Base-by-base conservation (phyloP, 306 rosid species). In the Purshia tridentata region DNA sequence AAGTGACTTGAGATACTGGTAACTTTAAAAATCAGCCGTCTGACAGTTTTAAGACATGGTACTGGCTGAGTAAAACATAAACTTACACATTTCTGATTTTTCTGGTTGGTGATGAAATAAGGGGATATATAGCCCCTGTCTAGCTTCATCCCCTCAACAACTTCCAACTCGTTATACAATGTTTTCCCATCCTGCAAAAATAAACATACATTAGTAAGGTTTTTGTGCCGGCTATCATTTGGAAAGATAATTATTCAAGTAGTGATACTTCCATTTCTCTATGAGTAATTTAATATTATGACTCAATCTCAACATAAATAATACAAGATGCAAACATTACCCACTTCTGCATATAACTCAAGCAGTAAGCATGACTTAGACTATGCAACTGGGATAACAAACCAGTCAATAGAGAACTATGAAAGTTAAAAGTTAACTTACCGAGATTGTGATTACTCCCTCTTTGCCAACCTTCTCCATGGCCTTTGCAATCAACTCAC, bases 381-480 rank as follows among this genome's bases (percentile, higher is more conserved):
- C 16, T 23, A 9, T 56, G 6, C 16, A n/a, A 54, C 14, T 5
- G 45, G 16, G 10, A 52, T 4, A 9, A 56, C 37, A 37, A 47
- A 9, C 11, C 40, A 35, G 19, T 14, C 10, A 20, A 44, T 0
- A 20, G 6, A 19, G 39, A 37, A 49, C 16, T 40, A 65, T 2
- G 1, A 19, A 10, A 23, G 14, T 5, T 5, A 0, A 23, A 13
- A 73, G 60, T 62, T 40, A 29, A 86, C 92, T 86, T 85, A 93
- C 98, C 2, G 92, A 72, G 23, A 91, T 91, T 67, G 98, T 91
- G 83, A 93, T 93, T 13, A 93, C 98, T 58, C 98, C 98, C 50
- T 93, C 98, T 80, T 91, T 91, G 75, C 97, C 98, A 81, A 91
- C 98, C 88, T 86, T 93, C 89, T 93, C 97, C 98, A 93, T 91